A percentile compares a stretch with the other conserved stretches of the same genome.
Conservation (phyloP, 371 early-diverging fungal species). For the Mortierella sp. region DNA sequence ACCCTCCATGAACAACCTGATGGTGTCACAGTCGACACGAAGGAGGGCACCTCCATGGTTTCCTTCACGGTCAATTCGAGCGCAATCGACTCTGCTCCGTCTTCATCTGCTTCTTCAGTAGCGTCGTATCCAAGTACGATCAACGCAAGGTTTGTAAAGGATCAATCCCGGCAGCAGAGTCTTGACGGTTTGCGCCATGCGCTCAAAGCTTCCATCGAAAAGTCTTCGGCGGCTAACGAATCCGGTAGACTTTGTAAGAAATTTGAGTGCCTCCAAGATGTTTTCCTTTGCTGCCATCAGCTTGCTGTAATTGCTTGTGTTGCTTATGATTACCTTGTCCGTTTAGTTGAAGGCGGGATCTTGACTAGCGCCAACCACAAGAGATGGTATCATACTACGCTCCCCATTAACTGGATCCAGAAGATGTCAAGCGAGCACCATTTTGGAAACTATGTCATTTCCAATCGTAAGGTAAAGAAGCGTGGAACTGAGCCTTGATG, state of each 20-base stretch:
- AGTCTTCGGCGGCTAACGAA: slow-evolving; percentile 23
- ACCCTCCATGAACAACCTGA: slow-evolving; percentile 19
- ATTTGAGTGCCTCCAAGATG: too few relatives aligned
- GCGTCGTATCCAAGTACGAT: slow-evolving; percentile 35
- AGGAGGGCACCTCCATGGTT: slow-evolving; percentile 9
- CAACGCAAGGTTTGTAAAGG: slow-evolving; percentile 42
- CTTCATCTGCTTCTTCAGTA: not conserved
- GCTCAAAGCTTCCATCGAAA: slow-evolving; percentile 30
- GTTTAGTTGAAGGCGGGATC: slow-evolving; percentile 50
- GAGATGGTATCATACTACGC: slow-evolving; percentile 36
- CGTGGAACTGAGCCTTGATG: not conserved
- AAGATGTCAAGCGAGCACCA: slow-evolving; percentile 57
- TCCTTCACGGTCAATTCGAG: not conserved
- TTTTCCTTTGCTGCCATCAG: too few relatives aligned
- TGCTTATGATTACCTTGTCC: not conserved
- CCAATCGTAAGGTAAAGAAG: slow-evolving; percentile 55
- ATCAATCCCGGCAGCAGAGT: slow-evolving; percentile 27
- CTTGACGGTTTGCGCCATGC: slow-evolving; percentile 40
- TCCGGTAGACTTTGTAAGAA: slow-evolving; percentile 42
- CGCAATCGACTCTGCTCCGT: not conserved
- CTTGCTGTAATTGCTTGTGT: too few relatives aligned
- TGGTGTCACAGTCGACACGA: slow-evolving; percentile 7
- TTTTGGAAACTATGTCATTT: slow-evolving; percentile 61
- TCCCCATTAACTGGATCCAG: slow-evolving; percentile 50
- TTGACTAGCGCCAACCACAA: slow-evolving; percentile 47